Evolutionary conservation across 768 basidiomycete species (phyloP).

Genomic region (Amylocystis lapponica): DNA sequence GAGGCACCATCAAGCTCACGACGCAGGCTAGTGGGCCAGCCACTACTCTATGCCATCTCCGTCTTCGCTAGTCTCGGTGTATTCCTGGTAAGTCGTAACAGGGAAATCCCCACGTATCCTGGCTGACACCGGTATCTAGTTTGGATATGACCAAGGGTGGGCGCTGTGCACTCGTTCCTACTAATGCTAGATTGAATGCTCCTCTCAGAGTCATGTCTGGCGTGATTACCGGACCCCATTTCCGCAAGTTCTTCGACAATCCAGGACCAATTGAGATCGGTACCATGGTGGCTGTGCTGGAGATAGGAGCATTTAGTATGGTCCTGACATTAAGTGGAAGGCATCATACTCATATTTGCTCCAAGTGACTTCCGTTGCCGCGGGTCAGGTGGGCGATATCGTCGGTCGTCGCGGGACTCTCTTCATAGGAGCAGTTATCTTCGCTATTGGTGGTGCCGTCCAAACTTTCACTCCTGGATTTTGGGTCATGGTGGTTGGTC

Average conservation of each 20-base stretch:
- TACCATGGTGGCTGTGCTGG: conserved; percentile 95
- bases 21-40: conserved; percentile 66
- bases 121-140: conserved; percentile 34
- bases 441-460: conserved; percentile 80
- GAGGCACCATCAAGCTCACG: conserved; percentile 27
- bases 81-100: conserved; percentile 56
- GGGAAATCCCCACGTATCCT: no score
- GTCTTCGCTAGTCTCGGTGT: conserved; percentile 81
- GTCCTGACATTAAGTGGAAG: conserved; percentile 18
- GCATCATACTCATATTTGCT: conserved; percentile 5
- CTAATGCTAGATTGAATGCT: conserved; percentile 2
- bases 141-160: conserved; percentile 86
- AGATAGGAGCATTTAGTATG: conserved; percentile 87
- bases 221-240: conserved; percentile 84
- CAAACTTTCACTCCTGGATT: conserved; percentile 83
- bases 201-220: conserved; percentile 76
- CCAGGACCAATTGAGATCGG: conserved; percentile 73
- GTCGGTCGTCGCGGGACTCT: conserved; percentile 84
- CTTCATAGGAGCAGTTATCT: conserved; percentile 75
- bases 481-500: conserved; percentile 74
- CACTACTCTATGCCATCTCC: conserved; percentile 74
- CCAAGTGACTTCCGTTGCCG: conserved; percentile 81
- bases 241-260: conserved; percentile 74
- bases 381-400: conserved; percentile 82
- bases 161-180: conserved; percentile 12